Base-by-base conservation (phyloP, 2,329 filamentous ascomycete species). In the Fusarium albosuccineum region DNA sequence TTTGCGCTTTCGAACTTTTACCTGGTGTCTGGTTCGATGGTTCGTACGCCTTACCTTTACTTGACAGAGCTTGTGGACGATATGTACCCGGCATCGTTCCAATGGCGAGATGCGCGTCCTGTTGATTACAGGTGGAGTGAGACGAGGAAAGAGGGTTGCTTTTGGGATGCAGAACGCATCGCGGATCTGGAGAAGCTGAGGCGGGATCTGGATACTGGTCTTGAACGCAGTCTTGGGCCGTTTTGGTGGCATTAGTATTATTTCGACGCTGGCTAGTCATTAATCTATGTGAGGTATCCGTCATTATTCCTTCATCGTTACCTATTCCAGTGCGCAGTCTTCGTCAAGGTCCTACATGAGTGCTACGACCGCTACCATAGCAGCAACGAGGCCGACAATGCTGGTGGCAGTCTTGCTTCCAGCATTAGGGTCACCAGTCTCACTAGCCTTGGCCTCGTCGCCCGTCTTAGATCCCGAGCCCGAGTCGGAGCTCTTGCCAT, bases 371-470 rank as follows among this genome's bases (percentile, higher is more conserved):
- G 56, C 65, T 13, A 62, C 14, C 26, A 67, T 11, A 17, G 61
- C 65, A 5, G 61, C 57, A 41, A 33, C 52, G 30, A 67, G 44
- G 48, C 56, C 65, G 5, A 62, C 51, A 10, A 68, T 7, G 8
- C 44, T 68, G 8, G 52, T 48, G 4, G 30, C 41, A 7, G 52
- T 13, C 40, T 54, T 68, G 44, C 40, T 36, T 13, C 65, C 65
- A 3, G 57, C 9, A 16, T 67, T 66, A 17, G 65, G 53, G 37
- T 41, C 46, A 6, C 37, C 49, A 34, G 58, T 67, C 39, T 57
- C 57, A 22, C 48, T 61, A 5, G 64, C 48, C 9, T 37, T 40
- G 6, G 50, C 40, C 10, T 27, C 59, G 22, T 61, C 52, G 6
- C 64, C 51, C 6, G 57, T 49, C 5, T 17, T 45, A 13, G 62